Conservation (phyloP, 495 filamentous ascomycete species). For the Paragyromitra xinjiangensis region DNA sequence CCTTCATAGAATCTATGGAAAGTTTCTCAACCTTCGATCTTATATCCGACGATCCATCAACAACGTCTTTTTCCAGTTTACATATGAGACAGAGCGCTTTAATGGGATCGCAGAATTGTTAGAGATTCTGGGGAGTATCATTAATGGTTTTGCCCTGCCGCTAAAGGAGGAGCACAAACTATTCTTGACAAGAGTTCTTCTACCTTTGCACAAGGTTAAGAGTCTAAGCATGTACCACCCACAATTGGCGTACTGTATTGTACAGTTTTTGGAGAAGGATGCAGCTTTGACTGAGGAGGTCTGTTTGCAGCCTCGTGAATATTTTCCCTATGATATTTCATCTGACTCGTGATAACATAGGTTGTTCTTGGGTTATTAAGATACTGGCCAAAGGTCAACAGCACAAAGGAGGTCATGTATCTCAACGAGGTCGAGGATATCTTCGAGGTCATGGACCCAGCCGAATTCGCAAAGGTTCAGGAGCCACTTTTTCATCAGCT, state of each 20-base stretch:
- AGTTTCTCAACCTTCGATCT: slow-evolving; percentile 96
- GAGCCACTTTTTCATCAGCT: slow-evolving; percentile 96
- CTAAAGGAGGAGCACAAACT: slow-evolving; percentile 99
- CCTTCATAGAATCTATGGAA: slow-evolving; percentile 96
- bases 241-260: slow-evolving; percentile 97
- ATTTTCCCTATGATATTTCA: slow-evolving; percentile 3
- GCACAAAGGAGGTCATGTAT: slow-evolving; percentile 99
- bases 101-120: slow-evolving; percentile 97
- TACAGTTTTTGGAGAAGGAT: slow-evolving; percentile 99
- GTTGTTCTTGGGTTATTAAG: slow-evolving; percentile 93
- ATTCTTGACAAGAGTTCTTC: slow-evolving; percentile 90
- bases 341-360: slow-evolving; percentile 60
- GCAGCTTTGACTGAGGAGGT: slow-evolving; percentile 96
- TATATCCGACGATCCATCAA: slow-evolving; percentile 99
- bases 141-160: slow-evolving; percentile 97
- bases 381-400: slow-evolving; percentile 99
- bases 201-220: slow-evolving; percentile 97
- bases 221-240: slow-evolving; percentile 99
- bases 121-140: slow-evolving; percentile 97
- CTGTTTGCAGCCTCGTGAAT: slow-evolving; percentile 45
- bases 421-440: slow-evolving; percentile 99
- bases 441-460: slow-evolving; percentile 99
- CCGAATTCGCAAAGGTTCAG: slow-evolving; percentile 98
- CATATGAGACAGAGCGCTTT: slow-evolving; percentile 97
- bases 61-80: slow-evolving; percentile 99